phyloP scores from a whole-genome alignment of 169 alveolate genomes.

The Plasmodium vinckei region DNA sequence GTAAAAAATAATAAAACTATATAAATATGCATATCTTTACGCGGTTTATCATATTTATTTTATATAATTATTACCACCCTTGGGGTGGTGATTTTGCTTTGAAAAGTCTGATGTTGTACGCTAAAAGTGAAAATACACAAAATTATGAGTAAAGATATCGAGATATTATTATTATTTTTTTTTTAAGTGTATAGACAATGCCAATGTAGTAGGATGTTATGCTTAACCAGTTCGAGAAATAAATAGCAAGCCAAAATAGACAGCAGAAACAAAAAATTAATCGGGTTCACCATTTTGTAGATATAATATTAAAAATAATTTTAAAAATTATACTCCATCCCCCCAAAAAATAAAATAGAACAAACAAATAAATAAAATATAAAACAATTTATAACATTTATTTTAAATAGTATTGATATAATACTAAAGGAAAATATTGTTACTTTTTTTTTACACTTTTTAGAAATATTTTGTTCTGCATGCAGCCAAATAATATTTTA shows the following conservation, averaged over 20 bases:
- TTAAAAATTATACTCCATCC: neutral
- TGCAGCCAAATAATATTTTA: slow-evolving; percentile 26
- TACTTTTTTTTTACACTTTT: slow-evolving; percentile 20
- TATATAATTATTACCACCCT: neutral
- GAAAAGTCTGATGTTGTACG: neutral
- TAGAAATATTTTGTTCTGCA: slow-evolving; percentile 68
- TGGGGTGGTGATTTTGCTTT: too few species aligned
- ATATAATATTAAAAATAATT: slow-evolving; percentile 26
- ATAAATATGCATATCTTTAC: neutral
- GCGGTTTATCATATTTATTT: neutral
- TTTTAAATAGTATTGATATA: neutral
- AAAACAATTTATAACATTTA: slow-evolving; percentile 2
- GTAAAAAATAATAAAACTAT: neutral
- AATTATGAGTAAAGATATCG: neutral
- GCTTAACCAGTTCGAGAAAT: slow-evolving; percentile 11
- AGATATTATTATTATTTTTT: too few species aligned
- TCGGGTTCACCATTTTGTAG: slow-evolving; percentile 62
- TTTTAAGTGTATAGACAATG: too few species aligned
- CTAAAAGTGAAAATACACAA: neutral
- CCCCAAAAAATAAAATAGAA: neutral
- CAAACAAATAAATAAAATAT: slow-evolving; percentile 7
- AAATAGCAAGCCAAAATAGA: slow-evolving; percentile 26
- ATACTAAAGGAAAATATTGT: neutral
- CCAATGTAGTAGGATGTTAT: neutral
- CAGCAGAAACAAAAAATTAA: slow-evolving; percentile 27